Evolutionary conservation across 2,329 filamentous ascomycete species (phyloP).

Genomic region (Fusarium chaquense): DNA sequence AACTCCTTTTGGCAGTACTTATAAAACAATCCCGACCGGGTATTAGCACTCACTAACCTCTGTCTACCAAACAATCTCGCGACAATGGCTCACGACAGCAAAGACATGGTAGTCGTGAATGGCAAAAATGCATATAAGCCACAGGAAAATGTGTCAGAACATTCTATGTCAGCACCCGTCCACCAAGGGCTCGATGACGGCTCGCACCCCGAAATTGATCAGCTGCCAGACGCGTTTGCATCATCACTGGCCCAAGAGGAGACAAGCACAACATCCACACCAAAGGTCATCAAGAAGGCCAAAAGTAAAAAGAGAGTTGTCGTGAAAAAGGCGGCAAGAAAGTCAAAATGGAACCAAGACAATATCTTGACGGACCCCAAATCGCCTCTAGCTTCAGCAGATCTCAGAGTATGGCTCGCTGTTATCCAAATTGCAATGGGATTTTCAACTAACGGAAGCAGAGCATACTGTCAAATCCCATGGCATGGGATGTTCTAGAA

Average conservation of each 20-base stretch:
- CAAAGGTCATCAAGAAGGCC: not conserved
- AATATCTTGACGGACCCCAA: constrained; percentile 53
- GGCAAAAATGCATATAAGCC: not conserved
- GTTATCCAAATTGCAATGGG: not conserved
- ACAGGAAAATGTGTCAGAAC: not conserved
- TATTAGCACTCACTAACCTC: too few species aligned
- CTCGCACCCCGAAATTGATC: constrained; percentile 1
- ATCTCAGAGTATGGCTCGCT: constrained; percentile 50
- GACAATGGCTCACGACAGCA: constrained; percentile 15
- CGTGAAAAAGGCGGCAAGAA: constrained; percentile 45
- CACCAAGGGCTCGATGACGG: constrained; percentile 14
- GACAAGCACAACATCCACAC: not conserved
- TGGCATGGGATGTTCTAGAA: constrained; percentile 55
- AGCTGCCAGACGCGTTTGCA: constrained; percentile 21
- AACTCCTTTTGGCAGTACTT: too few species aligned
- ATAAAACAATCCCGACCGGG: not conserved
- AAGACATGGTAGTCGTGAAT: constrained; percentile 3
- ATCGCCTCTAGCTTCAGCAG: constrained; percentile 55
- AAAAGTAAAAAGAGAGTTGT: constrained; percentile 45
- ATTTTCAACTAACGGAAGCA: constrained; percentile 32
- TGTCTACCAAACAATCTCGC: not conserved
- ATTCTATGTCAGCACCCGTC: constrained; percentile 32
- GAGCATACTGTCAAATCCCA: constrained; percentile 54
- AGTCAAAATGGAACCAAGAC: constrained; percentile 54
- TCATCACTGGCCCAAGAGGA: constrained; percentile 21